Percentiles rank a stretch among this genome's conserved stretches.
Conservation (phyloP, 139 green algal genomes). For the Trebouxia sp. region DNA sequence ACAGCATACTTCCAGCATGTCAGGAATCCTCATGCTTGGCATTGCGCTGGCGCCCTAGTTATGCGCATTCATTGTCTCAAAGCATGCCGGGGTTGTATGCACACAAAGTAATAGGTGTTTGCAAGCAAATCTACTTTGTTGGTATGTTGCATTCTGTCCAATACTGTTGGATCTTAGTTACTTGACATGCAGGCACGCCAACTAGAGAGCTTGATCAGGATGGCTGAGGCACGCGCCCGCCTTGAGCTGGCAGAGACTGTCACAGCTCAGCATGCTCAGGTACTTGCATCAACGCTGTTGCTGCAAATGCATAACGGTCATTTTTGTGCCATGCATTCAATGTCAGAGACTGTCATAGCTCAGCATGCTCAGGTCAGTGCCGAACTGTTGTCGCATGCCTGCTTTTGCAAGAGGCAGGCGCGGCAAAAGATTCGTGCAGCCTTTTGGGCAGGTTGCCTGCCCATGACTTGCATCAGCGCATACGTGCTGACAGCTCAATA, state of each 20-base stretch:
- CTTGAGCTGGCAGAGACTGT: slow-evolving; percentile 80
- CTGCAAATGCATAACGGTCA: neutral
- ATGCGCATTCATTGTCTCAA: too few species aligned
- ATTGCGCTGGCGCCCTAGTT: too few species aligned
- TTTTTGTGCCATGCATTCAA: neutral
- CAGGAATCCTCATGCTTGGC: too few species aligned
- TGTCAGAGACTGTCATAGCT: neutral
- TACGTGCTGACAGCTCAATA: too few species aligned
- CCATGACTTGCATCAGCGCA: too few species aligned
- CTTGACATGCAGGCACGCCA: slow-evolving; percentile 46
- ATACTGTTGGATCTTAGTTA: neutral
- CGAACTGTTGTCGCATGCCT: neutral
- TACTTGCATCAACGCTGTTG: slow-evolving; percentile 16
- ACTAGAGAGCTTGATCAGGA: slow-evolving; percentile 90
- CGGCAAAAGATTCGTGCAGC: too few species aligned
- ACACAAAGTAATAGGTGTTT: slow-evolving; percentile 1
- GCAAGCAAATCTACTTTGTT: too few species aligned
- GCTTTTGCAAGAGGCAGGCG: too few species aligned
- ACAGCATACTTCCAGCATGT: too few species aligned
- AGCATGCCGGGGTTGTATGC: neutral
- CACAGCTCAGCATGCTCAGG: slow-evolving; percentile 72
- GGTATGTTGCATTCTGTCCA: too few species aligned
- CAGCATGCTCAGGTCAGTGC: neutral
- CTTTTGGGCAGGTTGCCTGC: too few species aligned
- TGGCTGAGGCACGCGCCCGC: slow-evolving; percentile 86